Conservation (phyloP, 2,329 filamentous ascomycete genomes). For the Ambrosiella xylebori region DNA sequence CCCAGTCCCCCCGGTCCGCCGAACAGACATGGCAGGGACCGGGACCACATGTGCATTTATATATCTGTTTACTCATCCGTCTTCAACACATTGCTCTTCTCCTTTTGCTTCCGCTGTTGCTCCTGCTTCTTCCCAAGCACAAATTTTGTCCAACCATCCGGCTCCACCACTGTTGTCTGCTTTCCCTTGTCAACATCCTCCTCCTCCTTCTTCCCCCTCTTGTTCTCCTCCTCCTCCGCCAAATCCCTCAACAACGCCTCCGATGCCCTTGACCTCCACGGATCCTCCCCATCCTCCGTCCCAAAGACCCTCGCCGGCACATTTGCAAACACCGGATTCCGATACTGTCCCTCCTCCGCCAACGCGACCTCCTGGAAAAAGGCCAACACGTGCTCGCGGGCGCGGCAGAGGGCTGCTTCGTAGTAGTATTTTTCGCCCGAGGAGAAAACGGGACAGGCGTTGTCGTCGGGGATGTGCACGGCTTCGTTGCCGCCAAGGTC, state of each 20-base stretch:
- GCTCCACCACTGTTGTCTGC: background rate
- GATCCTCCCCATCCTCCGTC: background rate
- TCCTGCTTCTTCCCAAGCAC: background rate
- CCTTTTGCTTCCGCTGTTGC: background rate
- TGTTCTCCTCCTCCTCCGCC: background rate
- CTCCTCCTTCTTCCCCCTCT: background rate
- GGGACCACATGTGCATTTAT: too few species aligned
- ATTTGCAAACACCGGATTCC: slow-evolving; percentile 21
- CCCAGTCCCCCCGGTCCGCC: too few species aligned
- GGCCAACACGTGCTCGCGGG: slow-evolving; percentile 36
- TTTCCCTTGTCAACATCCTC: background rate
- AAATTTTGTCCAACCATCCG: background rate
- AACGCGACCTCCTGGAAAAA: slow-evolving; percentile 44
- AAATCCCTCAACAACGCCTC: too few species aligned
- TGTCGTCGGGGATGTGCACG: slow-evolving; percentile 23
- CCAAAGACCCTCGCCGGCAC: background rate
- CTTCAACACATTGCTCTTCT: background rate
- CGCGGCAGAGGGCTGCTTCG: slow-evolving; percentile 45
- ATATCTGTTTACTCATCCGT: too few species aligned
- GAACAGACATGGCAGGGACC: too few species aligned
- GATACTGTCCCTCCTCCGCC: slow-evolving; percentile 17
- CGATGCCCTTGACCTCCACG: background rate
- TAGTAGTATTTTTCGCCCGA: slow-evolving; percentile 40
- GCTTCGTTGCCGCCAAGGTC: slow-evolving; percentile 31
- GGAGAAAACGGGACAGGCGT: slow-evolving; percentile 53